Conservation (phyloP, 805 yeast genomes). For the Saccharomycopsis sp. region DNA sequence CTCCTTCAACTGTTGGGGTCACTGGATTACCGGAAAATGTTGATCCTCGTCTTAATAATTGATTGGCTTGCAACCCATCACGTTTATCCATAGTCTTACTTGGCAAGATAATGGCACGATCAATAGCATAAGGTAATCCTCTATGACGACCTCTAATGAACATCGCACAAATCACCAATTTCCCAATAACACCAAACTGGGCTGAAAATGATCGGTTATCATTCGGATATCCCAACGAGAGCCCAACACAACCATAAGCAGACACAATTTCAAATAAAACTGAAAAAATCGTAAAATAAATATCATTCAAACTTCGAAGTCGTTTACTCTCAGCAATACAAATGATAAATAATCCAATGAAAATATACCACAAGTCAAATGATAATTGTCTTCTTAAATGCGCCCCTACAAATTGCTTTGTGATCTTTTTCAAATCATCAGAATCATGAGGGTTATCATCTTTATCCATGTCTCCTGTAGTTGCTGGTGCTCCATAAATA, state of each 20-base stretch:
- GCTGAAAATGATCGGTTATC: constrained; percentile 64
- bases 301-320: constrained; percentile 37
- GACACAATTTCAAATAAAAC: constrained; percentile 83
- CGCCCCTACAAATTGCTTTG: constrained; percentile 64
- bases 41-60: too few species aligned
- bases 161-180: constrained; percentile 79
- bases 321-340: constrained; percentile 78
- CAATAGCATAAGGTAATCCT: constrained; percentile 89
- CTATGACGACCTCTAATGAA: constrained; percentile 94
- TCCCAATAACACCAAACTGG: constrained; percentile 65
- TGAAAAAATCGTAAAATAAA: constrained; percentile 59
- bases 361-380: constrained; percentile 90
- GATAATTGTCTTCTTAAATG: constrained; percentile 90
- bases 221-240: constrained; percentile 77
- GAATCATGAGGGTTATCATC: constrained; percentile 17
- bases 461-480: constrained; percentile 4
- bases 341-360: constrained; percentile 76
- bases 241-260: constrained; percentile 95
- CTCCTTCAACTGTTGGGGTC: too few species aligned
- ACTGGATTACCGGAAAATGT: too few species aligned
- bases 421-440: constrained; percentile 32
- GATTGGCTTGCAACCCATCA: constrained; percentile 54
- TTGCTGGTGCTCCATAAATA: constrained; percentile 41
- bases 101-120: constrained; percentile 87
- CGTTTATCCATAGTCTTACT: constrained; percentile 55